Percentiles rank a stretch among this genome's conserved stretches.
These are phyloP conservation scores for Myrmaecium sp. DNA, from an alignment of 2,329 filamentous ascomycete genomes.

Conservation along the genomic window DNA sequence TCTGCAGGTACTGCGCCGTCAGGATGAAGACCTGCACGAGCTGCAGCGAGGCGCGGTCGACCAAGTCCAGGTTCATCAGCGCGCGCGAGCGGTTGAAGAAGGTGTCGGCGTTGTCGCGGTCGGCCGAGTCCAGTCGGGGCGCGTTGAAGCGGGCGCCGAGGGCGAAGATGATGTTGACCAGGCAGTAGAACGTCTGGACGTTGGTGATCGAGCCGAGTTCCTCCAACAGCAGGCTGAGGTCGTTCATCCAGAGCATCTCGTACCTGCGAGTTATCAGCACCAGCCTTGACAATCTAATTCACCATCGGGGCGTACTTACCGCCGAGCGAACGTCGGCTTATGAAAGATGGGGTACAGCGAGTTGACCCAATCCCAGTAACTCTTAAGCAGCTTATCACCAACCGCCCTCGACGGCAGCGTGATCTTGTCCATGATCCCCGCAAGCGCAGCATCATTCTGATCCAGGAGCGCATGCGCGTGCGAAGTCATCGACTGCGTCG, in stretches of 20 bases:
- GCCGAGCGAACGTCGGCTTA: conserved; percentile 2
- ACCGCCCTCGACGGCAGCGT: conserved; percentile 4
- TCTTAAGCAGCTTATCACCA: conserved; percentile 2
- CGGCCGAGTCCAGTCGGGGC: conserved; percentile 3
- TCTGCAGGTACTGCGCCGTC: conserved; percentile 12
- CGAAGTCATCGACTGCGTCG: too few relatives aligned
- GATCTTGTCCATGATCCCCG: conserved; percentile 2
- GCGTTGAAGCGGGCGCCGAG: conserved; percentile 9
- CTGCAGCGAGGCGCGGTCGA: conserved; percentile 7
- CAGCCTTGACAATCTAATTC: too few relatives aligned
- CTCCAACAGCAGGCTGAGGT: neutral
- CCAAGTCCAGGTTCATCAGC: conserved; percentile 5
- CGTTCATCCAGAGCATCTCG: conserved; percentile 1
- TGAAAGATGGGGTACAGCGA: conserved; percentile 5
- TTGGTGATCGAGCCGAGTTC: conserved; percentile 2
- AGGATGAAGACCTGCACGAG: conserved; percentile 12
- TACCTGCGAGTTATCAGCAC: conserved; percentile 3
- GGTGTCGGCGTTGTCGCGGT: conserved; percentile 1
- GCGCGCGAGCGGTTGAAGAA: conserved; percentile 7
- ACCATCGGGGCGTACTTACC: too few relatives aligned
- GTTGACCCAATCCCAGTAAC: conserved; percentile 5
- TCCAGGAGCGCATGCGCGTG: conserved; percentile 1
- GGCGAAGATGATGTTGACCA: conserved; percentile 11
- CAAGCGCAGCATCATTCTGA: conserved; percentile 1
- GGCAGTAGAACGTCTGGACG: conserved; percentile 6